These are phyloP conservation scores for Mycena crocata DNA, from an alignment of 768 basidiomycete genomes.

Conservation along the genomic window DNA sequence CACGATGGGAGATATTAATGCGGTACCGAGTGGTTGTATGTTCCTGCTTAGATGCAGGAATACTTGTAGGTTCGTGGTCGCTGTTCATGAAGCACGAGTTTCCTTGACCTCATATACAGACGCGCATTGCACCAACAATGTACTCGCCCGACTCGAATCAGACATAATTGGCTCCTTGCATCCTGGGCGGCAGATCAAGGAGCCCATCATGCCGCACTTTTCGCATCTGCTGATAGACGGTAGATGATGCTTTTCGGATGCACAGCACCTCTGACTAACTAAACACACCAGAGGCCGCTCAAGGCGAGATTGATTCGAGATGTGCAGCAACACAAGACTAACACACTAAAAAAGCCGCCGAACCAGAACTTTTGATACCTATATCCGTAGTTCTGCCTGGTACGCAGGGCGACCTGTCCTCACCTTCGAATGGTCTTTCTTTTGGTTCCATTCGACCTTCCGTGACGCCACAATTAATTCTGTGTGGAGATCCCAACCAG, in stretches of 20 bases:
- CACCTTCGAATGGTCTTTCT: slow-evolving; percentile 13
- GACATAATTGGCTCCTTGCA: slow-evolving; percentile 52
- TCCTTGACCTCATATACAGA: no score
- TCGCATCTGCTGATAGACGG: slow-evolving; percentile 65
- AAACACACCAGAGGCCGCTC: no score
- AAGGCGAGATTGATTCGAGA: no score
- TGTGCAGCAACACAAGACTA: neutral
- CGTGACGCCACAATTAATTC: slow-evolving; percentile 56
- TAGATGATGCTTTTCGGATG: slow-evolving; percentile 49
- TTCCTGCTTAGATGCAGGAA: slow-evolving; percentile 59
- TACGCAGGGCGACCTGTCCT: slow-evolving; percentile 35
- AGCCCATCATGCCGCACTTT: slow-evolving; percentile 58
- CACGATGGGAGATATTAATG: slow-evolving; percentile 60
- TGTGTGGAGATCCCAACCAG: slow-evolving; percentile 66
- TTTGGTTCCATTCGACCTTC: slow-evolving; percentile 29
- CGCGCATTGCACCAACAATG: slow-evolving; percentile 58
- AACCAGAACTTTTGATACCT: slow-evolving; percentile 62
- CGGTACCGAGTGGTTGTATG: slow-evolving; percentile 59
- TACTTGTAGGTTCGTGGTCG: no score
- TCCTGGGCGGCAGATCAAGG: slow-evolving; percentile 45
- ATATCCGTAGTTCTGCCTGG: slow-evolving; percentile 57
- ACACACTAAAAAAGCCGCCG: slow-evolving; percentile 54
- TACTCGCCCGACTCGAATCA: slow-evolving; percentile 53
- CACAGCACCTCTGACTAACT: no score
- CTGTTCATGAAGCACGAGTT: no score